Conservation (phyloP, 2,329 filamentous ascomycete species). For the Geoglossum cookeanum region DNA sequence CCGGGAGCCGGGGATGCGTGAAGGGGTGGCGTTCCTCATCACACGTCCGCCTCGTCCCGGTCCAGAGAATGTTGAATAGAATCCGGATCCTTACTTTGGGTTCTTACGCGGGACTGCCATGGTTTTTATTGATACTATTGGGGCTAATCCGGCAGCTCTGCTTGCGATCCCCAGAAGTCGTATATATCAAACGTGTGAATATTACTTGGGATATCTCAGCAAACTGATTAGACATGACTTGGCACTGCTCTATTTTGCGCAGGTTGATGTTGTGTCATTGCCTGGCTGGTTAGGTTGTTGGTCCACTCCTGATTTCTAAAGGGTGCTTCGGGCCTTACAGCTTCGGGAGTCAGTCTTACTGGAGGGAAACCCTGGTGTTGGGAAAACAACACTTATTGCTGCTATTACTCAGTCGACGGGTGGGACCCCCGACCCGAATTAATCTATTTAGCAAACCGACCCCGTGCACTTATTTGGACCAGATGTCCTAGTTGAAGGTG, state of each 20-base stretch:
- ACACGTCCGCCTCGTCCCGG: conserved; percentile 30
- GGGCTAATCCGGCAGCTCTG: conserved; percentile 82
- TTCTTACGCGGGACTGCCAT: conserved; percentile 78
- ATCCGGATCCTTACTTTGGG: conserved; percentile 28
- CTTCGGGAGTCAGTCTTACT: conserved; percentile 80
- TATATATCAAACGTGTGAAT: conserved; percentile 49
- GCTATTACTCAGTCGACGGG: conserved; percentile 67
- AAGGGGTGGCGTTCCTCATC: conserved; percentile 27
- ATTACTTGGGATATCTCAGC: conserved; percentile 55
- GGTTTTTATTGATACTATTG: conserved; percentile 88
- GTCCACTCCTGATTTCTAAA: conserved; percentile 50
- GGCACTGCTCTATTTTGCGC: conserved; percentile 41
- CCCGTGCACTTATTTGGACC: conserved; percentile 95
- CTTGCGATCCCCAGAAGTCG: conserved; percentile 52
- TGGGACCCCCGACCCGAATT: conserved; percentile 70
- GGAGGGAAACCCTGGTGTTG: conserved; percentile 94
- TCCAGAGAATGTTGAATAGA: conserved; percentile 29
- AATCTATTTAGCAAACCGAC: conserved; percentile 95
- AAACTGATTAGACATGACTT: conserved; percentile 47
- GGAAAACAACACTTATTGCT: conserved; percentile 84
- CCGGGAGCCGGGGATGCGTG: conserved; percentile 32
- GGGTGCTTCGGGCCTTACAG: conserved; percentile 75
- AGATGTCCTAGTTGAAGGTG: conserved; percentile 89
- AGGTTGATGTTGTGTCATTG: conserved; percentile 37
- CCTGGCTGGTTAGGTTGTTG: conserved; percentile 41